These are phyloP conservation scores for Amanita pseudoporphyria DNA, from an alignment of 768 basidiomycete species.

Conservation along the genomic window DNA sequence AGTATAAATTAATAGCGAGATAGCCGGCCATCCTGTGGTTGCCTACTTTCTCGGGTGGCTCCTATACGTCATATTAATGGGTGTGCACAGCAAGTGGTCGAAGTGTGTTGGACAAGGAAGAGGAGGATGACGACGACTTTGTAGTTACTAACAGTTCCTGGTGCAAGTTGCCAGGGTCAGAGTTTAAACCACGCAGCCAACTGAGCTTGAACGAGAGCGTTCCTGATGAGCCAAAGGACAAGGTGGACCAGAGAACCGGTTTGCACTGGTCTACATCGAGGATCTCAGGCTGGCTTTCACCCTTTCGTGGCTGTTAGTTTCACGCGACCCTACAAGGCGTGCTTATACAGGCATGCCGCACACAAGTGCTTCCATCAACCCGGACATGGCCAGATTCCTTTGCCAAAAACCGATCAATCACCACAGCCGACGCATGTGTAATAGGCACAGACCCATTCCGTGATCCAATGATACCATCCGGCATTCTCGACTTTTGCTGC, in stretches of 20 bases:
- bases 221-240: too few relatives aligned
- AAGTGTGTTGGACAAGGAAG: background rate
- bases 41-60: background rate
- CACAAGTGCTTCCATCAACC: background rate
- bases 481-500: conserved; percentile 10
- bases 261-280: background rate
- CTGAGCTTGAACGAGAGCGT: too few relatives aligned
- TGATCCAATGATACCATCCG: conserved; percentile 3
- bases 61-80: background rate
- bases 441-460: background rate
- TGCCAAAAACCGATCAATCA: conserved; percentile 1
- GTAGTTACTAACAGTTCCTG: background rate
- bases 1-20: too few relatives aligned
- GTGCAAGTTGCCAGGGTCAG: background rate
- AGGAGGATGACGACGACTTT: background rate
- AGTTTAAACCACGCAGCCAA: too few relatives aligned
- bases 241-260: background rate
- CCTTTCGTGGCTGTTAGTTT: background rate
- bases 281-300: too few relatives aligned
- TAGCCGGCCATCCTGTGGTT: too few relatives aligned
- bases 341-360: background rate
- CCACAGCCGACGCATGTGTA: background rate
- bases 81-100: background rate
- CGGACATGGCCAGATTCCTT: background rate
- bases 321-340: too few relatives aligned